Evolutionary conservation across 768 basidiomycete species (phyloP).

Genomic region (Boletales sp.): DNA sequence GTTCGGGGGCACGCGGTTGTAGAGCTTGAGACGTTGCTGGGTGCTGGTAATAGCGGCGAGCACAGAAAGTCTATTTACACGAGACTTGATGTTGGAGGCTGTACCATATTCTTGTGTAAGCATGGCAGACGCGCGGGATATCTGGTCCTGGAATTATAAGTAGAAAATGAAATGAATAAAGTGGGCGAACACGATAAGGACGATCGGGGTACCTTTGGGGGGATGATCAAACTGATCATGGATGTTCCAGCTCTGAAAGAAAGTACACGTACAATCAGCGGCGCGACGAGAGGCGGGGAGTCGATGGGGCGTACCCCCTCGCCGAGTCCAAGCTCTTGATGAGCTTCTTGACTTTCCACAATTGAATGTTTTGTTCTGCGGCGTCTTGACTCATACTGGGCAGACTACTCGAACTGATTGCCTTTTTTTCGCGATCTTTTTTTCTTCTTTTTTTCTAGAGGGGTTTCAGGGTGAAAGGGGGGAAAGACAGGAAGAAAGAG

Average conservation of each 20-base stretch:
- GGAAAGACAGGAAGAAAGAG: slow-evolving; percentile 8
- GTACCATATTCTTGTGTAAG: slow-evolving; percentile 98
- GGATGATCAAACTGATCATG: slow-evolving; percentile 98
- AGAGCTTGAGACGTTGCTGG: slow-evolving; percentile 95
- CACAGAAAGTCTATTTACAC: slow-evolving; percentile 96
- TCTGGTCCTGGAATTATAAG: slow-evolving; percentile 68
- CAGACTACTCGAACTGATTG: slow-evolving; percentile 12
- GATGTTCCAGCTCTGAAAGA: slow-evolving; percentile 82
- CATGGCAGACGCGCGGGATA: slow-evolving; percentile 92
- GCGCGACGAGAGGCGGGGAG: neutral
- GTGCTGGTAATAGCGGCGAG: slow-evolving; percentile 98
- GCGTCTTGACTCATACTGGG: slow-evolving; percentile 76
- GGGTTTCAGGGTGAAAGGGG: slow-evolving; percentile 14
- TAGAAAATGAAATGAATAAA: neutral
- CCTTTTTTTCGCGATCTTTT: slow-evolving; percentile 11
- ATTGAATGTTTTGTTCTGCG: slow-evolving; percentile 94
- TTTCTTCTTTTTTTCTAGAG: slow-evolving; percentile 8
- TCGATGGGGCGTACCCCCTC: slow-evolving; percentile 32
- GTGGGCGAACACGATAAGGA: slow-evolving; percentile 3
- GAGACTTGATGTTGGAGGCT: slow-evolving; percentile 99
- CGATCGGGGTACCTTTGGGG: slow-evolving; percentile 68
- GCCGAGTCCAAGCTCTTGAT: slow-evolving; percentile 96
- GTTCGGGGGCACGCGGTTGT: slow-evolving; percentile 94
- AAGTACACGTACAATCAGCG: slow-evolving; percentile 21
- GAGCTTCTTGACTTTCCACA: slow-evolving; percentile 99